A percentile compares a stretch with the other conserved stretches of the same genome.
Conservation (phyloP, 495 filamentous ascomycete genomes). For the Penicillium fimorum region DNA sequence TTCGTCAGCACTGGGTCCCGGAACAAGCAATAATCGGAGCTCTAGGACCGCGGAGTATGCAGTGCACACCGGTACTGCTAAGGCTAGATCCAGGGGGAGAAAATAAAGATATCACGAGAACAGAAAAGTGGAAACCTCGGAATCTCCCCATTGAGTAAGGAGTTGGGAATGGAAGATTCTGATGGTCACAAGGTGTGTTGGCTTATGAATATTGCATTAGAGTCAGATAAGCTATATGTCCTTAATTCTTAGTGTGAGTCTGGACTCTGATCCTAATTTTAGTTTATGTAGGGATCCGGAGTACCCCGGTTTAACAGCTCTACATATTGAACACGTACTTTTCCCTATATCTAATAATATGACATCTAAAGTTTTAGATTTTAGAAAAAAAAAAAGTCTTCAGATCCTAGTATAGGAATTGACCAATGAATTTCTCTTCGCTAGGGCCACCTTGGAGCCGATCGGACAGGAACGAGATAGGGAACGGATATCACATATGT, state of each 20-base stretch:
- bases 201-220: background rate
- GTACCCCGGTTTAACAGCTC: background rate
- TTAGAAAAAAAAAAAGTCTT: background rate
- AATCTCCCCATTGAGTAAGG: constrained; percentile 25
- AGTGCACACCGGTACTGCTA: background rate
- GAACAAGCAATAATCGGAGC: background rate
- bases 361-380: background rate
- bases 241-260: background rate
- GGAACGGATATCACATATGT: background rate
- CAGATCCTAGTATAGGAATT: background rate
- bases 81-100: constrained; percentile 1
- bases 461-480: constrained; percentile 6
- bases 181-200: constrained; percentile 6
- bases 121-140: constrained; percentile 9
- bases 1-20: background rate
- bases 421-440: constrained; percentile 3
- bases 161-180: constrained; percentile 11
- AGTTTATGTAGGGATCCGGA: background rate
- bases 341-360: too few relatives aligned
- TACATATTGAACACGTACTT: too few relatives aligned
- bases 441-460: constrained; percentile 2
- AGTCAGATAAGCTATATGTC: constrained; percentile 2
- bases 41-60: background rate
- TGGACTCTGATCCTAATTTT: constrained; percentile 2
- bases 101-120: constrained; percentile 19